Percentiles rank a stretch among this genome's conserved stretches.
These are phyloP conservation scores for Metschnikowia similis DNA, from an alignment of 805 yeast species.

Conservation along the genomic window DNA sequence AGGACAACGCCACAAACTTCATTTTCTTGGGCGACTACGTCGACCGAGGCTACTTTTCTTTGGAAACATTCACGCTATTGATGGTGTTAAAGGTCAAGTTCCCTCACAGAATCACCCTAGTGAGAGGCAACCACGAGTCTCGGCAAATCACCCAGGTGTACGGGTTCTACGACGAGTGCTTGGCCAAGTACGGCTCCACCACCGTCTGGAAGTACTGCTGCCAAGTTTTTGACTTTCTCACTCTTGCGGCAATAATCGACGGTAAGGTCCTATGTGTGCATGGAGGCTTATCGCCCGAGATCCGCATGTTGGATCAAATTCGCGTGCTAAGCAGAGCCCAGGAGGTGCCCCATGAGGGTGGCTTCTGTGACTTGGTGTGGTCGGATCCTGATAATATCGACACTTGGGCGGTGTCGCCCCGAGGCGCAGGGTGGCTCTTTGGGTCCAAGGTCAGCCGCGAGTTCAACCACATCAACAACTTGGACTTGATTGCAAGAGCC, in stretches of 20 bases:
- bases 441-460: conserved; percentile 93
- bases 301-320: conserved; percentile 94
- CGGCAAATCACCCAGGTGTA: conserved; percentile 98
- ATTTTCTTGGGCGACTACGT: conserved; percentile 94
- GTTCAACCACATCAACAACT: conserved; percentile 90
- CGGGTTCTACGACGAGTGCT: conserved; percentile 95
- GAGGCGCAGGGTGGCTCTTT: conserved; percentile 98
- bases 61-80: conserved; percentile 88
- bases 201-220: conserved; percentile 97
- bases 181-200: conserved; percentile 88
- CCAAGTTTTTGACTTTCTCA: conserved; percentile 90
- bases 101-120: conserved; percentile 81
- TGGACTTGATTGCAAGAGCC: conserved; percentile 87
- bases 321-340: conserved; percentile 93
- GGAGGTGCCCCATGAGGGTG: conserved; percentile 99
- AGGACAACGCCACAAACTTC: conserved; percentile 59
- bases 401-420: conserved; percentile 96
- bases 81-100: conserved; percentile 91
- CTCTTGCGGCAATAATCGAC: conserved; percentile 93
- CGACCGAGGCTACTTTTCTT: conserved; percentile 93
- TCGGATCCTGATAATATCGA: conserved; percentile 97
- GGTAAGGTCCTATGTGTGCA: conserved; percentile 93
- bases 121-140: conserved; percentile 96
- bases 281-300: conserved; percentile 96
- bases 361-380: conserved; percentile 97